A percentile compares a stretch with the other conserved stretches of the same genome.
phyloP scores from a whole-genome alignment of 2,329 filamentous ascomycete genomes.

The Coniella vitis region DNA sequence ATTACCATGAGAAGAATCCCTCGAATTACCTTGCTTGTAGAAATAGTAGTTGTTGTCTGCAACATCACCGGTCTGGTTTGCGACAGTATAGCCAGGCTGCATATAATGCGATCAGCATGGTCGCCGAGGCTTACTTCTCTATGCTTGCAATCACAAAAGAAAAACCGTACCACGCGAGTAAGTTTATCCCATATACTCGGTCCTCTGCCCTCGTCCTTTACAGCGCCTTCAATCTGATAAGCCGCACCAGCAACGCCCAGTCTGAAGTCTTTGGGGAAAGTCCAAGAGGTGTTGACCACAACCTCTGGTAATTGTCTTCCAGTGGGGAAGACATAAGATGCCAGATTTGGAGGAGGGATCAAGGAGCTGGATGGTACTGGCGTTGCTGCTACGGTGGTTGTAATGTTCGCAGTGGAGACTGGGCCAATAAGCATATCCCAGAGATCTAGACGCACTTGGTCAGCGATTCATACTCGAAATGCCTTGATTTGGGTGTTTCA shows the following conservation, averaged over 20 bases:
- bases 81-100: conserved; percentile 6
- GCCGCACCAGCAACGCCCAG: conserved; percentile 8
- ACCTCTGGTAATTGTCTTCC: conserved; percentile 4
- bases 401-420: conserved; percentile 8
- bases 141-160: no score
- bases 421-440: conserved; percentile 7
- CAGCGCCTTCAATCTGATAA: conserved; percentile 10
- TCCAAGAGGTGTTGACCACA: conserved; percentile 7
- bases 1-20: no score
- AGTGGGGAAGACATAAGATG: conserved; percentile 28
- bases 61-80: conserved; percentile 7
- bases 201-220: conserved; percentile 8
- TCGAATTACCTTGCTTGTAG: conserved; percentile 10
- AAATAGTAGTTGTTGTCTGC: conserved; percentile 12
- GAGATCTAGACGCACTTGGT: neutral
- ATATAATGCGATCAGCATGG: neutral
- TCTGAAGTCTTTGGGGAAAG: conserved; percentile 10
- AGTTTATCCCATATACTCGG: conserved; percentile 10
- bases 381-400: conserved; percentile 4
- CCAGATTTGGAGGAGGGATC: conserved; percentile 20
- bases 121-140: no score
- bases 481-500: no score
- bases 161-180: neutral
- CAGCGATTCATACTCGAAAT: neutral
- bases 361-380: conserved; percentile 6